Base-by-base conservation (phyloP, 345 rosid genomes). In the Populus ilicifolia region DNA sequence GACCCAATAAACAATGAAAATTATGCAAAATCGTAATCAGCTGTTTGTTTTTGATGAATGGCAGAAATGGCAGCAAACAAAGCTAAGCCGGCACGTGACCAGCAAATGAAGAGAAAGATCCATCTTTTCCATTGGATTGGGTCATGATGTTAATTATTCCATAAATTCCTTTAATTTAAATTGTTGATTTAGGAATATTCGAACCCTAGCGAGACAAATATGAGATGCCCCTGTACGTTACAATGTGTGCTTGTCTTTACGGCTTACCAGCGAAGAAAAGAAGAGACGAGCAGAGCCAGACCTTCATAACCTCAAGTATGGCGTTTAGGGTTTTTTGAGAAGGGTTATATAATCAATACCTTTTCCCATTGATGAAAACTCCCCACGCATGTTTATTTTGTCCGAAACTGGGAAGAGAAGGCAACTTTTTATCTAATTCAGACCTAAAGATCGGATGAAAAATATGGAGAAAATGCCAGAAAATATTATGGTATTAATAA, bases 181-280 rank as follows among this genome's bases (percentile, higher is more conserved):
- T 41, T 41, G 44, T 41, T 10, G 14, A 41, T 41, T 12, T 11
- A 10, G 44, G 44, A 41, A 41, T 9, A 41, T 4, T 2, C 44
- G 44, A 41, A 41, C 13, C 13, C 9, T 41, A 41, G 44, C 2
- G 13, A 10, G 44, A 2, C 11, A 41, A 10, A 41, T 41, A 41
- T 9, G 44, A 41, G 44, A 41, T 8, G 44, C 3, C 13, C 44
- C 44, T 4, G 9, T 39, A 46, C 5, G 16, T 14, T 10, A 3
- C 16, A 59, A 23, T 59, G 20, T 59, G 20, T 18, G 64, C 13
- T 21, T 56, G 44, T 56, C 17, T 25, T 38, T 27, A 29, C 64
- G 50, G 65, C 82, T 69, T 84, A 10, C 48, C 13, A 52, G 44
- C 16, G 76, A 81, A 73, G 79, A 44, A 75, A 69, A 41, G 74